A percentile compares a stretch with the other conserved stretches of the same genome.
Conservation (phyloP, 106 monocot genomes). For the Allium fistulosum region DNA sequence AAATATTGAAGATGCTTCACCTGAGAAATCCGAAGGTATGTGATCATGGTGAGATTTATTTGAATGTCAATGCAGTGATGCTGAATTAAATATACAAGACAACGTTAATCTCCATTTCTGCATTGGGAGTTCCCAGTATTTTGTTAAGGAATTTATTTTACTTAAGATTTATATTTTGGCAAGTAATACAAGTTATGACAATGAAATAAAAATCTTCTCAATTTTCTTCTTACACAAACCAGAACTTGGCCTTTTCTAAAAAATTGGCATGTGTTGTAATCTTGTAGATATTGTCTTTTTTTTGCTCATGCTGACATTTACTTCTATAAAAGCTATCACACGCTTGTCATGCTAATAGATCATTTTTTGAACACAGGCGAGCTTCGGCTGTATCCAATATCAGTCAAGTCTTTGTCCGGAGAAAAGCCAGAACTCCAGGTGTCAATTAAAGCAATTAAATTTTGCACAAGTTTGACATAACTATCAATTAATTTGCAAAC, state of each 20-base stretch:
- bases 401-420: slow-evolving; percentile 29
- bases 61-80: background rate
- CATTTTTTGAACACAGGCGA: slow-evolving; percentile 16
- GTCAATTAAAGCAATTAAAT: background rate
- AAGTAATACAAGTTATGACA: no score
- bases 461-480: background rate
- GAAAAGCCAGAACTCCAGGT: slow-evolving; percentile 42
- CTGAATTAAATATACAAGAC: background rate
- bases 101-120: background rate
- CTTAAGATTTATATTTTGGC: background rate
- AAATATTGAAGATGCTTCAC: slow-evolving; percentile 11
- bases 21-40: slow-evolving; percentile 17
- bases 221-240: no score
- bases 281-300: background rate
- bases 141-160: background rate
- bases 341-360: no score
- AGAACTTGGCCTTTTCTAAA: background rate
- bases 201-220: no score
- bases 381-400: slow-evolving; percentile 27
- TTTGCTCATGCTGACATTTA: slow-evolving; percentile 1
- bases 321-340: background rate
- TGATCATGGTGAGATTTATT: background rate
- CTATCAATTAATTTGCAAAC: background rate
- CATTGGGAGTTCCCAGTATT: background rate
- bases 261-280: background rate